Evolutionary conservation across 164 flowering plant genomes (phyloP).

Genomic region (Nymphaea colorata): DNA sequence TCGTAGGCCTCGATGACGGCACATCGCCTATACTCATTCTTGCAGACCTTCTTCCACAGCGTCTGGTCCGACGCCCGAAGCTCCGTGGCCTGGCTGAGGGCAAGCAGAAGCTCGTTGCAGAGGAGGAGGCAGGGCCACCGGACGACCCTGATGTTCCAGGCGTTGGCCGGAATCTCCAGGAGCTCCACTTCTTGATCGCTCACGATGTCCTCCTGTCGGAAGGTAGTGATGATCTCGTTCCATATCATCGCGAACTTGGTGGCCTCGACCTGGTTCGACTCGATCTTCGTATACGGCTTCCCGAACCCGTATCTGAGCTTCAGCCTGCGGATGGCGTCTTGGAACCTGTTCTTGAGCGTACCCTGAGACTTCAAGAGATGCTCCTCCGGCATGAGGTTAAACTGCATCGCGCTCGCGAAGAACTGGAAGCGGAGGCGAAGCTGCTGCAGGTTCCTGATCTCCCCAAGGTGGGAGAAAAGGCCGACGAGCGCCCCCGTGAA

Average conservation of each 20-base stretch:
- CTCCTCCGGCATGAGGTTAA: conserved; percentile 85
- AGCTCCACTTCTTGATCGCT: conserved; percentile 77
- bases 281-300: conserved; percentile 57
- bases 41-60: conserved; percentile 65
- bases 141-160: conserved; percentile 77
- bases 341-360: conserved; percentile 46
- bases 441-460: conserved; percentile 68
- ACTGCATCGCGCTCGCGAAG: conserved; percentile 88
- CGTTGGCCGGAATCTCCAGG: conserved; percentile 60
- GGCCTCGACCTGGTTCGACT: conserved; percentile 71
- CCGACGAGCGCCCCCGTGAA: conserved; percentile 64
- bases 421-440: conserved; percentile 86
- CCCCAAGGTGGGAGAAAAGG: conserved; percentile 79
- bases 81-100: conserved; percentile 72
- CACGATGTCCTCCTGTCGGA: conserved; percentile 85
- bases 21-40: conserved; percentile 72
- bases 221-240: conserved; percentile 43
- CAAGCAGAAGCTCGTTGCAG: conserved; percentile 82
- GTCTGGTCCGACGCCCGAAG: conserved; percentile 31
- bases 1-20: conserved; percentile 86
- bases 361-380: conserved; percentile 20
- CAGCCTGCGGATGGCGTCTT: conserved; percentile 52
- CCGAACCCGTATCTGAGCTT: conserved; percentile 87
- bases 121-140: conserved; percentile 94
- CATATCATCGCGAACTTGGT: conserved; percentile 79